phyloP scores from a whole-genome alignment of 169 alveolate species.

The Toxoplasma gondii region DNA sequence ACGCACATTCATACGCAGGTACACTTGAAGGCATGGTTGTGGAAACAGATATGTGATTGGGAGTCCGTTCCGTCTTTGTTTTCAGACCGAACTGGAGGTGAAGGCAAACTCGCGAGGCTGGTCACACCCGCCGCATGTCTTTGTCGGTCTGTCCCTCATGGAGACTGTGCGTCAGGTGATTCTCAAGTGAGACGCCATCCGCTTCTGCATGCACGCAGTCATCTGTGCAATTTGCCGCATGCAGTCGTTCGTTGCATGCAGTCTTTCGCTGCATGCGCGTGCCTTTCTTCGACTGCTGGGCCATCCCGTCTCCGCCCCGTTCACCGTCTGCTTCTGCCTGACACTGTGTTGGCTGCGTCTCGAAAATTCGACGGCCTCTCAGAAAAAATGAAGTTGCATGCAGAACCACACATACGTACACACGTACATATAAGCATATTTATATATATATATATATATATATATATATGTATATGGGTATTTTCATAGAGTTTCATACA shows the following conservation, averaged over 20 bases:
- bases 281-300: background rate
- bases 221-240: no score
- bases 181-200: constrained; percentile 32
- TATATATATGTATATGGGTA: background rate
- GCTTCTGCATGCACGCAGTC: background rate
- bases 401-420: background rate
- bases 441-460: background rate
- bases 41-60: no score
- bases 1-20: no score
- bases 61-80: no score
- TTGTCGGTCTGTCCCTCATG: constrained; percentile 72
- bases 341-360: no score
- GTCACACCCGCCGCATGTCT: constrained; percentile 70
- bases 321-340: no score
- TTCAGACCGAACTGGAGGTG: constrained; percentile 72
- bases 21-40: no score
- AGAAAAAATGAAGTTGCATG: no score
- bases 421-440: background rate
- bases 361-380: no score
- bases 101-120: constrained; percentile 69
- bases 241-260: no score
- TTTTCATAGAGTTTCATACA: background rate
- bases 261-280: no score
- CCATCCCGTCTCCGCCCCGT: background rate
- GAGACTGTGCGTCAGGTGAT: constrained; percentile 69